These are phyloP conservation scores for Catunica adiposa DNA, from an alignment of 2,329 filamentous ascomycete genomes.

Conservation along the genomic window DNA sequence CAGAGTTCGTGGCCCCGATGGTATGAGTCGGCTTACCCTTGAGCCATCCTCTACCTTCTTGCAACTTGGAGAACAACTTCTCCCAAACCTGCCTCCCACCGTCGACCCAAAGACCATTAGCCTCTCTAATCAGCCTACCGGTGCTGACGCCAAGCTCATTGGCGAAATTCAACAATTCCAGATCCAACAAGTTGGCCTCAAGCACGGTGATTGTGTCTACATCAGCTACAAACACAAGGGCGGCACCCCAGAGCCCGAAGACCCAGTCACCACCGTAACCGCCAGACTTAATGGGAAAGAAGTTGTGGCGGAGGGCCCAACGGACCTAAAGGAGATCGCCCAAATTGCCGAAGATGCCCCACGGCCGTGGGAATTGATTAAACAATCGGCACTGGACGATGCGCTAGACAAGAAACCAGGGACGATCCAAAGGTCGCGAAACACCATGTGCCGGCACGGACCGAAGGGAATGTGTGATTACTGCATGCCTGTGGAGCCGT, in stretches of 20 bases:
- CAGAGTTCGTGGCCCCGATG: constrained; percentile 77
- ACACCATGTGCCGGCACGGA: constrained; percentile 91
- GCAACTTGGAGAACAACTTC: constrained; percentile 38
- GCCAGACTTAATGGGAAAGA: constrained; percentile 66
- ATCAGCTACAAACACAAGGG: constrained; percentile 52
- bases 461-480: constrained; percentile 99
- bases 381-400: constrained; percentile 77
- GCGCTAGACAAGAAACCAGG: constrained; percentile 73
- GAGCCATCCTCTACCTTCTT: constrained; percentile 58
- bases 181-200: constrained; percentile 42
- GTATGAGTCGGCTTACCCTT: constrained; percentile 73
- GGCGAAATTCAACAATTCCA: constrained; percentile 39
- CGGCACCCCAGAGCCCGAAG: constrained; percentile 19
- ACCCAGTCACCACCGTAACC: constrained; percentile 25
- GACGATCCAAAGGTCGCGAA: constrained; percentile 63
- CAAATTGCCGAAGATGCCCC: constrained; percentile 41
- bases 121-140: constrained; percentile 43
- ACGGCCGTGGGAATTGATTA: constrained; percentile 64
- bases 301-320: constrained; percentile 50
- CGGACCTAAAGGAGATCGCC: constrained; percentile 47
- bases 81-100: constrained; percentile 42
- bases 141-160: constrained; percentile 41
- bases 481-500: constrained; percentile 93
- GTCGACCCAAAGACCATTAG: constrained; percentile 43
- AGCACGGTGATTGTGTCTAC: constrained; percentile 84